phyloP scores from a whole-genome alignment of 2,329 filamentous ascomycete genomes.

The Microdochium nivale region DNA sequence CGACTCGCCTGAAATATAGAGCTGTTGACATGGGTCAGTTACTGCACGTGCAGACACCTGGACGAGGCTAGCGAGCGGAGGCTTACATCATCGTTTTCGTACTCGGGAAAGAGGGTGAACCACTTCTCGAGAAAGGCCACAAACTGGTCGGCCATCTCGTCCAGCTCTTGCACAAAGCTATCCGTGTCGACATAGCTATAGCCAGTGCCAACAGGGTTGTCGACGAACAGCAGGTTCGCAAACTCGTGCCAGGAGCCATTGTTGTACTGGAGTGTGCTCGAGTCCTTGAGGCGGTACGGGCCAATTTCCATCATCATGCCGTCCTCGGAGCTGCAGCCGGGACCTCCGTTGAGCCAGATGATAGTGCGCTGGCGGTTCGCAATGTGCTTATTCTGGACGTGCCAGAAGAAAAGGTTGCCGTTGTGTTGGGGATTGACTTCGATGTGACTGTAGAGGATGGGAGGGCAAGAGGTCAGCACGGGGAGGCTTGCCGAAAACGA shows the following conservation, averaged over 20 bases:
- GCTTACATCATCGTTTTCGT: slow-evolving; percentile 83
- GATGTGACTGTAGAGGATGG: slow-evolving; percentile 58
- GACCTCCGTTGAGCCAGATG: slow-evolving; percentile 94
- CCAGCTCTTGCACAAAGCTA: slow-evolving; percentile 75
- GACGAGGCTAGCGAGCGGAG: neutral
- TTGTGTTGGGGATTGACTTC: slow-evolving; percentile 79
- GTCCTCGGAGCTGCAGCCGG: slow-evolving; percentile 95
- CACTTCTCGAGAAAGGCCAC: slow-evolving; percentile 84
- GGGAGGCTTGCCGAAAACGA: no score
- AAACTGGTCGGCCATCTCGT: slow-evolving; percentile 85
- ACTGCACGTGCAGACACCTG: neutral
- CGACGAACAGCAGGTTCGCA: slow-evolving; percentile 91
- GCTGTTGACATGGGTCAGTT: slow-evolving; percentile 34
- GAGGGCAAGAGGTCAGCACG: neutral
- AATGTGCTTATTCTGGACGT: slow-evolving; percentile 92
- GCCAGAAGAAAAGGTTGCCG: slow-evolving; percentile 98
- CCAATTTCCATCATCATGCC: slow-evolving; percentile 94
- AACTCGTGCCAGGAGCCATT: slow-evolving; percentile 99
- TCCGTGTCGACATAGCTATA: slow-evolving; percentile 94
- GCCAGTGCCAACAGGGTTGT: slow-evolving; percentile 93
- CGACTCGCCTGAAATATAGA: slow-evolving; percentile 93
- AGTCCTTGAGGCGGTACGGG: slow-evolving; percentile 77
- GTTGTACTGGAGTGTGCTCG: slow-evolving; percentile 65
- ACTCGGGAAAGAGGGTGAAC: slow-evolving; percentile 85
- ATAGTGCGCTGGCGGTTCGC: slow-evolving; percentile 85